Evolutionary conservation across 768 basidiomycete species (phyloP), one percentile per base, ranked within the genome.

Genomic region (Mycena crocata): DNA sequence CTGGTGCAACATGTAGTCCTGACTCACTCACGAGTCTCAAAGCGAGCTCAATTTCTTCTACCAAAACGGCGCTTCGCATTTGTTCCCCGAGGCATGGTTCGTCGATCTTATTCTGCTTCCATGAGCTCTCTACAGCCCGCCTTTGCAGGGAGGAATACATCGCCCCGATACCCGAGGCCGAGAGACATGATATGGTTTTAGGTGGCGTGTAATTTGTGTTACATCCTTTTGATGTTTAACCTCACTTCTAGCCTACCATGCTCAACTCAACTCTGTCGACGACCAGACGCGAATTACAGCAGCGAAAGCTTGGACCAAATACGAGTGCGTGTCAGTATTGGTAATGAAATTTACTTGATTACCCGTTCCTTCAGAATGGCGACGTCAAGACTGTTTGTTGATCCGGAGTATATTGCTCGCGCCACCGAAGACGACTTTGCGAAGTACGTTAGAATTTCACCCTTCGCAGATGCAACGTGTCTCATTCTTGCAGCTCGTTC

Each of bases 11-110:
- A 9, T 13, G 58, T 14, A 14, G 51, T 17, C 32, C 14, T 15
- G 8, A 23, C 45, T 34, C 8, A 26, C 26, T 35, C n/a, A 57
- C 26, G 13, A 49, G 26, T 32, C 26, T 54, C 24, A 32, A 85
- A 65, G 90, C 71, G 96, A 98, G 78, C 86, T 98, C 42, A 85
- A 87, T 23, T 98, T 96, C 83, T 97, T 98, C 83, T 98, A 96
- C 78, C 95, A 96, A 81, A 87, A 93, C 3, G 94, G 94, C 17
- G 80, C 93, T 14, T 90, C 90, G 6, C 89, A 92, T 75, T 77
- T 94, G 32, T 95, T 95, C 83, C 93, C 94, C 0, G 93, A 95
- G 78, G 93, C 94, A 70, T 97, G 94, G 94, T 93, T 71, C 56
- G 57, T 28, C 23, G 19, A 30, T 21, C 13, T 51, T n/a, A 39